Base-by-base conservation (phyloP, 228 moss, liverwort and hornwort species). In the Sphagnum fallax region DNA sequence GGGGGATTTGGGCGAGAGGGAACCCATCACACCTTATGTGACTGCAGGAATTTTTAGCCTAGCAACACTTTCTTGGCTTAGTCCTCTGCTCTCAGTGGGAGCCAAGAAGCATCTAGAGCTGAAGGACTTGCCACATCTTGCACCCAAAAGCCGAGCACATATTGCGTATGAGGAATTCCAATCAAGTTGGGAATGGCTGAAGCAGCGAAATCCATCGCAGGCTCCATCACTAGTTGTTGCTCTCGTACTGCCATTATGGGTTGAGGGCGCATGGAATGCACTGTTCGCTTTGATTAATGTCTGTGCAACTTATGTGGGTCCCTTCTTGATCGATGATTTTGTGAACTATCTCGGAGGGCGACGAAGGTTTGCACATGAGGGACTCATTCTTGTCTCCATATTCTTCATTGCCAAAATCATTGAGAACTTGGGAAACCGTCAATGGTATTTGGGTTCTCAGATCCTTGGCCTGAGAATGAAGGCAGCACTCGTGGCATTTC, bases 321-420 rank as follows among this genome's bases (percentile, higher is more conserved):
- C 88, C 4, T 78, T 73, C 62, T 70, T 85, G 49, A 85, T 88
- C 64, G 77, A 81, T 16, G 84, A 88, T 65, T 88, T 88, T 52
- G 88, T 88, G n/a, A 85, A 88, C 76, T 88, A 88, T 78, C 72
- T 88, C 65, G 78, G 70, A 52, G 88, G 88, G 32, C 69, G 82
- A 67, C 77, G 76, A 10, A 78, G 82, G 65, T 83, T 88, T 65
- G 64, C 86, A 47, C 74, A 82, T 52, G 88, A 88, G 73, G 88
- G 85, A 57, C 71, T 80, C 60, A 75, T 78, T 51, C 73, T 88
- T 6, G 75, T 85, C 47, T 32, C 77, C 60, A 7, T 82, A 5
- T 85, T 88, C 51, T 82, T 78, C 9, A 10, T 78, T 13, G 77
- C 76, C 10, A 88, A 88, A 75, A 8, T 88, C 52, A 51, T 85